Evolutionary conservation across 176 grass and related monocot genomes (phyloP).

Genomic region (Olyra latifolia): DNA sequence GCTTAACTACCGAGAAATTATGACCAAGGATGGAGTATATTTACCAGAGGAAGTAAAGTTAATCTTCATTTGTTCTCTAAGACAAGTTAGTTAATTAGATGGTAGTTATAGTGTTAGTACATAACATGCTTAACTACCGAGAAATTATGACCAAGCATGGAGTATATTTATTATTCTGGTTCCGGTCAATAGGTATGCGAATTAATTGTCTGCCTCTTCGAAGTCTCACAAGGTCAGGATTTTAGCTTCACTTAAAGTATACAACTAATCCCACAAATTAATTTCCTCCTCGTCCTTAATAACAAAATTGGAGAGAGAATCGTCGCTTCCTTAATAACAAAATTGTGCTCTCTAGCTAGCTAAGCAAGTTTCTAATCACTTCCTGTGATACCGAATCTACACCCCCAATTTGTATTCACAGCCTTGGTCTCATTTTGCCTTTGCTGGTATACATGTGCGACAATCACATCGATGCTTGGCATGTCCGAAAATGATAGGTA

Average conservation of each 20-base stretch:
- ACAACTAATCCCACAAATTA: slow-evolving; percentile 2
- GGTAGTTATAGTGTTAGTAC: neutral
- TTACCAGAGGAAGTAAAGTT: neutral
- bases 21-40: too few relatives aligned
- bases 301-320: neutral
- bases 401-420: slow-evolving; percentile 4
- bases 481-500: slow-evolving; percentile 40
- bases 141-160: neutral
- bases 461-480: slow-evolving; percentile 36
- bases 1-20: too few relatives aligned
- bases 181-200: neutral
- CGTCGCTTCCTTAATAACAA: slow-evolving; percentile 7
- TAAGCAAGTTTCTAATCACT: slow-evolving; percentile 18
- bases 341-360: neutral
- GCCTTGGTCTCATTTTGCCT: slow-evolving; percentile 1
- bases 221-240: neutral
- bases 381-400: slow-evolving; percentile 30
- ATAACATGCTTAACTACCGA: neutral
- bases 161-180: slow-evolving; percentile 16
- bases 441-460: slow-evolving; percentile 34
- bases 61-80: neutral
- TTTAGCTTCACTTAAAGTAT: neutral
- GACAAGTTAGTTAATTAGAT: neutral
- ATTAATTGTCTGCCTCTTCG: slow-evolving; percentile 1
- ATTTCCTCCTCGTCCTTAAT: slow-evolving; percentile 7